Evolutionary conservation across 2,329 filamentous ascomycete species (phyloP), one percentile per base, ranked within the genome.

Genomic region (Penicillium paneum): DNA sequence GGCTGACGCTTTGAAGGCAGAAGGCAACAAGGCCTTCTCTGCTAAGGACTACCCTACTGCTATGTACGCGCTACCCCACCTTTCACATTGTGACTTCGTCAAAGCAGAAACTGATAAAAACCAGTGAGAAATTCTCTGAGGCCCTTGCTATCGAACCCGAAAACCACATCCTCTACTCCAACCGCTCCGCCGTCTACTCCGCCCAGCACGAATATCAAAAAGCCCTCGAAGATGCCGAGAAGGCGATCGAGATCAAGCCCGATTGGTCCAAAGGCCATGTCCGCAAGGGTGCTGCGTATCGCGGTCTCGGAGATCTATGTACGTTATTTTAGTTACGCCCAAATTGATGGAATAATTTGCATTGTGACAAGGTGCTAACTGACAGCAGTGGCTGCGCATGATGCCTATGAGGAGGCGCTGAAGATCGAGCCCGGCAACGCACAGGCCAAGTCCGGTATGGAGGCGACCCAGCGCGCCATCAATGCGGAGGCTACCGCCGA

Each of bases 181-280:
- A 99, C 79, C 87, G 94, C 65, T 97, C 94, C 29, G 94, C 84
- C 56, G 83, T 84, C 44, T 86, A 96, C 70, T 90, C 93, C 41
- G 97, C 94, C 49, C 89, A 96, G 76, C 90, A 87, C 74, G 85
- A 97, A 55, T 99, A 89, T 81, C 80, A 89, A 60, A 83, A 88
- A 64, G 94, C 94, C 19, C 79, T 97, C 26, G 82, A 88, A 60
- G 94, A 99, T 81, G 94, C 94, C 54, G 87, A 87, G 71, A 97
- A 97, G 82, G 94, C 91, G 3, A 95, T 89, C 52, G 85, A 96
- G 76, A 80, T 99, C 74, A 97, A 99, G 81, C 89, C 93, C 12
- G 94, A 97, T 80, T 99, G 94, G 94, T 86, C 91, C 56, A 97
- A 97, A 78, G 94, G 94, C 63, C 97, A 91, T 88, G 88, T 89